Evolutionary conservation across 176 grass and related monocot species (phyloP), one percentile per base, ranked within the genome.

Genomic region (Raddia guianensis): DNA sequence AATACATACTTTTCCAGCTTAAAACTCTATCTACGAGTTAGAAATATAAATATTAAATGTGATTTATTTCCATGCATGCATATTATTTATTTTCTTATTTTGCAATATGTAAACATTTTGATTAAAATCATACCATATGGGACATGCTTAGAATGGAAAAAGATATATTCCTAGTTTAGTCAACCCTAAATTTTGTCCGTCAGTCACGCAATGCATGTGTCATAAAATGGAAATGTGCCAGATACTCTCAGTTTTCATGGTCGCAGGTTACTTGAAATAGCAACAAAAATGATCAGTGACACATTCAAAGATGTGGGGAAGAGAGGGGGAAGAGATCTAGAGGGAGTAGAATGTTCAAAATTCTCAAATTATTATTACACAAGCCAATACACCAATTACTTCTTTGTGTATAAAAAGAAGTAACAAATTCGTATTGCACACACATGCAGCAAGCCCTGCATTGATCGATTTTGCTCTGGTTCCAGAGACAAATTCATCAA

Each of bases 331-430:
- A 72, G 27, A 9, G 16, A n/a, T n/a, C n/a, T n/a, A 3, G 54
- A n/a, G 18, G 0, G 6, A 18, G 33, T 4, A 48, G 1, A 74
- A 7, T 73, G 35, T 65, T 71, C 18, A 32, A 12, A 58, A 35
- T 27, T 62, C 21, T 8, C 19, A 72, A 32, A 70, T 51, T 82
- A 59, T 86, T 73, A 78, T 86, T 82, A 20, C 75, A 89, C 73
- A 89, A 89, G 33, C 87, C 72, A 81, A 11, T 54, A 61, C 66
- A 78, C 42, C 21, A 67, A 21, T 62, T 86, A 90, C 66, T 86
- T 80, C 51, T 78, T 18, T 82, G 47, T 78, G 50, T 77, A 78
- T 55, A 51, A 27, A 78, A 82, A 82, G 73, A 82, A 86, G 73
- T 72, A 78, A 63, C 70, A 73, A 60, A 78, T 58, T 58, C 44